These are phyloP conservation scores for Coniochaeta ligniaria DNA, from an alignment of 2,329 filamentous ascomycete species.

Conservation along the genomic window DNA sequence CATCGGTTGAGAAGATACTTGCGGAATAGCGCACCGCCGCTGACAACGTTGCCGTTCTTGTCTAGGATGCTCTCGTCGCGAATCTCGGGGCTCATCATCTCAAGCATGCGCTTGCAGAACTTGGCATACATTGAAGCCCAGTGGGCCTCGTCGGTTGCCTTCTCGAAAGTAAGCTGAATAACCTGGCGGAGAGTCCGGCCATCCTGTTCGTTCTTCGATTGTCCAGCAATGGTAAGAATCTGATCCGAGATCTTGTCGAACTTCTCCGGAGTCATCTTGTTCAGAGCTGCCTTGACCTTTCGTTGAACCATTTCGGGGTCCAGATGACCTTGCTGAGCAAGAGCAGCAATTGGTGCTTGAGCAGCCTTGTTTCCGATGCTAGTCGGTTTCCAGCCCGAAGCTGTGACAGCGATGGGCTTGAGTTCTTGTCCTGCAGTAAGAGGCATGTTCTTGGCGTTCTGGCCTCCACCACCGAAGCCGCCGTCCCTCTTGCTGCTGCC, in stretches of 20 bases:
- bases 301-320: slow-evolving; percentile 91
- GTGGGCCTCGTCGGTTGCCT: slow-evolving; percentile 95
- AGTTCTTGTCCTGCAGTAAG: slow-evolving; percentile 77
- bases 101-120: slow-evolving; percentile 96
- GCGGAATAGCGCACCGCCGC: slow-evolving; percentile 89
- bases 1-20: slow-evolving; percentile 98
- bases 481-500: slow-evolving; percentile 61
- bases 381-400: slow-evolving; percentile 83
- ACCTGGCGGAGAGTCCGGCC: slow-evolving; percentile 93
- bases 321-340: slow-evolving; percentile 52
- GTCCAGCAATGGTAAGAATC: slow-evolving; percentile 84
- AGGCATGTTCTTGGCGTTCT: slow-evolving; percentile 82
- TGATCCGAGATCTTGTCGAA: slow-evolving; percentile 94
- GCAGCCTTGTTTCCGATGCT: slow-evolving; percentile 48
- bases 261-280: slow-evolving; percentile 99
- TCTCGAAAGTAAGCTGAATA: slow-evolving; percentile 98
- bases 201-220: slow-evolving; percentile 92
- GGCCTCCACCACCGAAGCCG: slow-evolving; percentile 42
- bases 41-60: slow-evolving; percentile 80
- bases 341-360: slow-evolving; percentile 28
- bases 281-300: slow-evolving; percentile 96
- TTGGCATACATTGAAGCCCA: slow-evolving; percentile 99
- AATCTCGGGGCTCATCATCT: slow-evolving; percentile 90
- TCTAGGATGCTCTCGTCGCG: slow-evolving; percentile 93
- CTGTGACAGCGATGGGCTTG: slow-evolving; percentile 66